These are phyloP conservation scores for Prunus salicina DNA, from an alignment of 306 rosid genomes.

Conservation along the genomic window DNA sequence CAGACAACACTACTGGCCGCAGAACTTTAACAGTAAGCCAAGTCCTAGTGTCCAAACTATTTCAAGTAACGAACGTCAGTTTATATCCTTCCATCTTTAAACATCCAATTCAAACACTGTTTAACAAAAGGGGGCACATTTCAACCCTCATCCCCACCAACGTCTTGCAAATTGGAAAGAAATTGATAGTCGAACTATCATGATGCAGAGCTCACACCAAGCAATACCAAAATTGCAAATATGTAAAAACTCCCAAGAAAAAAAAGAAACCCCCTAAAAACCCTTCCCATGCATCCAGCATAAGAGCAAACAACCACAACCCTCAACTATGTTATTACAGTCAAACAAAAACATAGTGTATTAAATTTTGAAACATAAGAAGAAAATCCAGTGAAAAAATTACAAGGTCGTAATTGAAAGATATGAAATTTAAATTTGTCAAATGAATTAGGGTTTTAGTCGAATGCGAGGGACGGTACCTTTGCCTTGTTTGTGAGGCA, in stretches of 20 bases:
- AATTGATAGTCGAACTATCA: background rate
- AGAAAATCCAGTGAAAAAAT: background rate
- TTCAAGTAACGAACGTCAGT: background rate
- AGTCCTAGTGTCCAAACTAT: background rate
- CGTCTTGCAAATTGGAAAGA: background rate
- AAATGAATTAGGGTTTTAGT: background rate
- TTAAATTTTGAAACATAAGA: background rate
- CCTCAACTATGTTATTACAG: background rate
- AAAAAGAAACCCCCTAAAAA: background rate
- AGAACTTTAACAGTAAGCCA: background rate
- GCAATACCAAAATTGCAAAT: background rate
- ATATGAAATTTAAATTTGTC: background rate
- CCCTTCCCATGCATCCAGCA: background rate
- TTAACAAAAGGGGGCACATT: background rate
- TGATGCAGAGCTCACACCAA: background rate
- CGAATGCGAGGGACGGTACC: conserved; percentile 35
- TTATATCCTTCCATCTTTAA: background rate
- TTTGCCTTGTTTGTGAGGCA: conserved; percentile 69
- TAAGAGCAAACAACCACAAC: background rate
- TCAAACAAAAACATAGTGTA: background rate
- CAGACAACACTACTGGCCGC: background rate
- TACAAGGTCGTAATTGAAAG: background rate
- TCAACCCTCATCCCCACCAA: background rate
- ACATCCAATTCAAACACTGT: background rate
- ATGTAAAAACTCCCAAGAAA: background rate